Evolutionary conservation across 352 stramenopile genomes (phyloP).

Genomic region (Poterioochromonas sp.): DNA sequence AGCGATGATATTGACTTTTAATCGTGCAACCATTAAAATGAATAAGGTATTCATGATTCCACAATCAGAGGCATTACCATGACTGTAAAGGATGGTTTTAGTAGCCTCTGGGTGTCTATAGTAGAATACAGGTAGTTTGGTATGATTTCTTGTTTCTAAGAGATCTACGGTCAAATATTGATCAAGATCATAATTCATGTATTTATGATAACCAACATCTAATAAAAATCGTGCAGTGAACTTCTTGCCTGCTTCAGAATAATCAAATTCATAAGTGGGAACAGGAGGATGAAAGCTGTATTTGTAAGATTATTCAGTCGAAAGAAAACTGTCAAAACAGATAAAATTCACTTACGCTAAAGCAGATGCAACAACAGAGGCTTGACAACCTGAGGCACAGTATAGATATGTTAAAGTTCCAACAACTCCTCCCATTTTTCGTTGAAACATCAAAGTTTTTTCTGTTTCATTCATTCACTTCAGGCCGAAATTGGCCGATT

Average conservation of each 20-base stretch:
- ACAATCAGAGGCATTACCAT: conserved; percentile 59
- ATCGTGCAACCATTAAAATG: conserved; percentile 47
- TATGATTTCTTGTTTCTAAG: neutral
- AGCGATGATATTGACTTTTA: conserved; percentile 51
- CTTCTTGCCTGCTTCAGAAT: neutral
- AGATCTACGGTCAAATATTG: neutral
- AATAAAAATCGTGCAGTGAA: neutral
- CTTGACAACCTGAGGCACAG: neutral
- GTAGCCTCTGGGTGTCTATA: conserved; percentile 30
- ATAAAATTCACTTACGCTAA: conserved; percentile 21
- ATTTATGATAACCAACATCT: neutral
- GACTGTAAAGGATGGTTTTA: conserved; percentile 56
- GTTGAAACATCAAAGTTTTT: neutral
- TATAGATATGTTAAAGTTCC: conserved; percentile 8
- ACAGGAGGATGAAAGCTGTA: conserved; percentile 18
- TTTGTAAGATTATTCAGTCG: neutral
- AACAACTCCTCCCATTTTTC: conserved; percentile 13
- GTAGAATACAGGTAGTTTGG: neutral
- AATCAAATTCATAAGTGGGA: neutral
- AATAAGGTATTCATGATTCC: conserved; percentile 53
- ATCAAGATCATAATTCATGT: neutral
- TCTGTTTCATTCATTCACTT: too few relatives aligned
- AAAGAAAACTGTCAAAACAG: neutral
- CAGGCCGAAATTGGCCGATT: too few relatives aligned
- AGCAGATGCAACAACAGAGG: conserved; percentile 9